Base-by-base conservation (phyloP, 1,139 yeast genomes). In the Protomyces gravidus region DNA sequence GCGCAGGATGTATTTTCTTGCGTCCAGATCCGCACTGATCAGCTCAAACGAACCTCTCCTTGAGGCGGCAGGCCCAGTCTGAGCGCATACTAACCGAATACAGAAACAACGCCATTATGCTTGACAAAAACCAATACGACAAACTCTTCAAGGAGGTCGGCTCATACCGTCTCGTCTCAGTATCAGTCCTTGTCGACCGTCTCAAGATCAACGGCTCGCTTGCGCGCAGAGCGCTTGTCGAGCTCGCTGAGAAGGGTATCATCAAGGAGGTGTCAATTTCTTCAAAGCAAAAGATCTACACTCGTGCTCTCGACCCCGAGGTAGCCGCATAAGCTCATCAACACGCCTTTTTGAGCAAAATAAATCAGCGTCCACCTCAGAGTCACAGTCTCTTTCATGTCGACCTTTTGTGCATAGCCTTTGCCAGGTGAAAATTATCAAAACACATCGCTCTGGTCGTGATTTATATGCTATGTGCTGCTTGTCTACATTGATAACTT, bases 71-170 rank as follows among this genome's bases (percentile, higher is more conserved):
- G 11, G n/a, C 36, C 11, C 11, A 13, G 33, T 30, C n/a, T 15
- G 11, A 15, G n/a, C 36, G 33, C 9, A 9, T 5, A 30, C 36
- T 30, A 30, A 30, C 36, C 36, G 3, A 5, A 5, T 7, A 5
- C 40, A 55, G 59, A 27, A 57, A 60, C 53, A 98, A 92, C 85
- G 85, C 89, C 76, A 92, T 92, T 75, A 82, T 88, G 78, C 84
- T 94, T 75, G 98, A 92, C 80, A 97, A 94, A 83, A 96, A 92
- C 72, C 88, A 90, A 78, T 89, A 86, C 83, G 98, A 92, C 94
- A 89, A 96, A 84, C 88, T 92, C 82, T 79, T 89, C 82, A 94
- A 92, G 88, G 98, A 94, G 77, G 97, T 92, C 67, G 97, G 97
- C 81, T 88, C 96, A 71, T 92, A 86, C 94, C 92, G 94, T 85